Evolutionary conservation across 306 rosid species (phyloP).

Genomic region (Lotus japonicus): DNA sequence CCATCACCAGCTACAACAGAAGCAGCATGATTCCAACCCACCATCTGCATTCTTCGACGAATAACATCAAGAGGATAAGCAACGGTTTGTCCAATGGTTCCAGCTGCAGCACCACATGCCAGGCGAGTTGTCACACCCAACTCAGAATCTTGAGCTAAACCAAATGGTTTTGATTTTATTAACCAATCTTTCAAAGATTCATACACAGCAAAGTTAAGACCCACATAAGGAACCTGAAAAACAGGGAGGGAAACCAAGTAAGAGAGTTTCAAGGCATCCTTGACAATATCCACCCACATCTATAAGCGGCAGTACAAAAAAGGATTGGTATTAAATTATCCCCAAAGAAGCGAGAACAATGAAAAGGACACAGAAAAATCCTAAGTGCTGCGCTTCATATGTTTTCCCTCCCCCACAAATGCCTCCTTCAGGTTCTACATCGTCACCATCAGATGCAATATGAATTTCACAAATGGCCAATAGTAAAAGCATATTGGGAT

Average conservation of each 20-base stretch:
- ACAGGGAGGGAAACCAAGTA: neutral
- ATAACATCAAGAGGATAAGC: conserved; percentile 96
- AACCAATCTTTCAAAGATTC: conserved; percentile 88
- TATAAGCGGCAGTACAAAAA: neutral
- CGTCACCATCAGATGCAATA: neutral
- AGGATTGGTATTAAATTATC: neutral
- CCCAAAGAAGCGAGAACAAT: neutral
- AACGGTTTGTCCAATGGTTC: conserved; percentile 85
- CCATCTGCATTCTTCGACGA: conserved; percentile 98
- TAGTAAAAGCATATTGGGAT: neutral
- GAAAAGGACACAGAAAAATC: neutral
- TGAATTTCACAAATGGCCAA: neutral
- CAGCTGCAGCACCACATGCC: conserved; percentile 96
- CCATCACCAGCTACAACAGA: conserved; percentile 77
- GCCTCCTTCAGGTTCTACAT: neutral
- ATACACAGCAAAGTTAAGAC: conserved; percentile 89
- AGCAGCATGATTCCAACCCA: conserved; percentile 90
- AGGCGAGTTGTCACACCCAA: conserved; percentile 71
- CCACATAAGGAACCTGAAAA: conserved; percentile 82
- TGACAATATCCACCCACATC: neutral
- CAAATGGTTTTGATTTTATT: conserved; percentile 53
- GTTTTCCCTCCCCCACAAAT: neutral
- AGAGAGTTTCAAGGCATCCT: neutral
- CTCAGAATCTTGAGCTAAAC: conserved; percentile 63
- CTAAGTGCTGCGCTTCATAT: neutral